phyloP scores from a whole-genome alignment of 1,284 basidiomycete genomes.

The Leccinum discolor region DNA sequence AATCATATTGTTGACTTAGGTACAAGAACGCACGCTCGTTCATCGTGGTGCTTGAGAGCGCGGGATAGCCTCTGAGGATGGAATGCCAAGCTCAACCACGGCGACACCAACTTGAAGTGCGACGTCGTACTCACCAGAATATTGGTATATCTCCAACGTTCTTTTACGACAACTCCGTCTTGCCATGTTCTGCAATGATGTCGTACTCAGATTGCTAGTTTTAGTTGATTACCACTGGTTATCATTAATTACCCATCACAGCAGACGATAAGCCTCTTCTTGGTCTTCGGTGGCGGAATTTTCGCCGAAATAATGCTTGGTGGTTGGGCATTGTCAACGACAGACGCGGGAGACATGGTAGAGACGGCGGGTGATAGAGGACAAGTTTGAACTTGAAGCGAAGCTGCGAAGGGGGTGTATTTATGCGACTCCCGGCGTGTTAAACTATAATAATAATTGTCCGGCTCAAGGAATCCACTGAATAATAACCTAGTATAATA shows the following conservation, averaged over 20 bases:
- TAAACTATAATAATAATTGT: constrained; percentile 1
- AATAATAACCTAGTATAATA: neutral
- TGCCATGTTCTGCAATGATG: constrained; percentile 33
- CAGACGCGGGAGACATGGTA: constrained; percentile 16
- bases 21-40: constrained; percentile 39
- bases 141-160: constrained; percentile 63
- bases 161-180: constrained; percentile 45
- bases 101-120: neutral
- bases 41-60: constrained; percentile 56
- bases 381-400: too few relatives aligned
- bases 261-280: constrained; percentile 62
- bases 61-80: constrained; percentile 44
- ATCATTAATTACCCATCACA: constrained; percentile 61
- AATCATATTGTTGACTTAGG: neutral
- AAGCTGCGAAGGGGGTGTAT: constrained; percentile 8
- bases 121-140: constrained; percentile 46
- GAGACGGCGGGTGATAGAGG: neutral
- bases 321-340: constrained; percentile 1
- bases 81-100: constrained; percentile 30
- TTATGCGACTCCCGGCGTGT: constrained; percentile 14
- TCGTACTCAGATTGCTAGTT: neutral
- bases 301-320: neutral
- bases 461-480: constrained; percentile 1
- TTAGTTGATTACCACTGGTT: neutral
- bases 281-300: constrained; percentile 3